These are phyloP conservation scores for Iris macrosiphon DNA, from an alignment of 106 monocot genomes.

Conservation along the genomic window DNA sequence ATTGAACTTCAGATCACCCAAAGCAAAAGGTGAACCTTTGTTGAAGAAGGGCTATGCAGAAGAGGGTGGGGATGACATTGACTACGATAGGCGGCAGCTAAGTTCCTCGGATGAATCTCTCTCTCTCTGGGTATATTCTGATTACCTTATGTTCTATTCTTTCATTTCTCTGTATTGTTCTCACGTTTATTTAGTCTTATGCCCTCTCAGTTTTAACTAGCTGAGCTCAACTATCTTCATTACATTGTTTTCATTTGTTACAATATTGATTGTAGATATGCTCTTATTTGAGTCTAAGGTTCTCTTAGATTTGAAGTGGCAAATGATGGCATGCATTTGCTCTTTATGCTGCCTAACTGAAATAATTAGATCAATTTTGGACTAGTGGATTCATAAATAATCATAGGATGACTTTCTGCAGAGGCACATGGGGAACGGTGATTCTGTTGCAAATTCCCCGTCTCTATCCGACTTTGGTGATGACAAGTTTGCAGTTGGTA, in stretches of 20 bases:
- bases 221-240: background rate
- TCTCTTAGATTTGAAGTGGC: too few species aligned
- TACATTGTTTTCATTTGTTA: background rate
- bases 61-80: slow-evolving; percentile 87
- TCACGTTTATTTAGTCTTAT: background rate
- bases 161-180: background rate
- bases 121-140: slow-evolving; percentile 17
- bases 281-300: too few species aligned
- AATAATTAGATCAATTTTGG: too few species aligned
- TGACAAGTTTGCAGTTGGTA: slow-evolving; percentile 68
- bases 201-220: too few species aligned
- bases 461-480: slow-evolving; percentile 76
- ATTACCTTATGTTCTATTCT: slow-evolving; percentile 2
- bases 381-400: too few species aligned
- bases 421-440: slow-evolving; percentile 35
- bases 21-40: slow-evolving; percentile 67
- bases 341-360: too few species aligned
- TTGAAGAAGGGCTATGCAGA: slow-evolving; percentile 64
- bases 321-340: too few species aligned
- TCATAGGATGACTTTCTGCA: too few species aligned
- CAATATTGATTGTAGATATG: too few species aligned
- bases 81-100: slow-evolving; percentile 58
- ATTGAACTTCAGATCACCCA: slow-evolving; percentile 44
- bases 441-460: slow-evolving; percentile 13
- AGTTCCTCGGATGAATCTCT: slow-evolving; percentile 56